Conservation (phyloP, 306 rosid genomes). For the Calophaca sinica region DNA sequence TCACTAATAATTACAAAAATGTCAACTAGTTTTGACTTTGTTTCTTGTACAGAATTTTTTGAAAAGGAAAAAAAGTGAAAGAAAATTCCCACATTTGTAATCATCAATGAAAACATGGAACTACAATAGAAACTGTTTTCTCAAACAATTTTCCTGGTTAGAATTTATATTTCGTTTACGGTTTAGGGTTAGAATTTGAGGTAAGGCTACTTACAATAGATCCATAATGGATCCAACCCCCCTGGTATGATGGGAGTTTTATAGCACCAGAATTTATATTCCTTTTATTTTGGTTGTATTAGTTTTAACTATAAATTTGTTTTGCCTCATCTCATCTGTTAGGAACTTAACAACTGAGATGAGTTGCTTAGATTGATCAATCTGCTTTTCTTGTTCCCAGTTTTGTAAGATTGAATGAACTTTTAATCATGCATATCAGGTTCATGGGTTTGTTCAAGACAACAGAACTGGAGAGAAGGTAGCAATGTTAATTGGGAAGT, state of each 20-base stretch:
- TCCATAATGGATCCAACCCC: background rate
- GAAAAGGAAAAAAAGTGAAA: background rate
- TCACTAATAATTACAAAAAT: background rate
- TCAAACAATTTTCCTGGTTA: background rate
- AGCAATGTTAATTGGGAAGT: constrained; percentile 95
- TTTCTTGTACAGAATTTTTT: background rate
- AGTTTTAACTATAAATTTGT: background rate
- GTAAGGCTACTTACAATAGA: constrained; percentile 8
- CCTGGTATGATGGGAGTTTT: background rate
- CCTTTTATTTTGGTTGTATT: constrained; percentile 18
- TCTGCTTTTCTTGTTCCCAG: constrained; percentile 8
- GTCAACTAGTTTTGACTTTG: background rate
- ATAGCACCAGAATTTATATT: background rate
- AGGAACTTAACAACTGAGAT: constrained; percentile 8
- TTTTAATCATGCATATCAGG: constrained; percentile 61
- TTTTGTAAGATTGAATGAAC: constrained; percentile 2
- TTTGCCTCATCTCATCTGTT: constrained; percentile 2
- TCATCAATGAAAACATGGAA: background rate
- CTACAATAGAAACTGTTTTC: background rate
- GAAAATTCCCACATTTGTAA: background rate
- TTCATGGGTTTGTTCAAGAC: constrained; percentile 98
- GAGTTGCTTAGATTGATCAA: constrained; percentile 28
- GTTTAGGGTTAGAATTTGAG: background rate
- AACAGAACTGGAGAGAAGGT: constrained; percentile 98
- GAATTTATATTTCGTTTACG: background rate